A percentile compares a stretch with the other conserved stretches of the same genome.
Evolutionary conservation across 768 basidiomycete genomes (phyloP).

Genomic region (Suillus clintonianus): DNA sequence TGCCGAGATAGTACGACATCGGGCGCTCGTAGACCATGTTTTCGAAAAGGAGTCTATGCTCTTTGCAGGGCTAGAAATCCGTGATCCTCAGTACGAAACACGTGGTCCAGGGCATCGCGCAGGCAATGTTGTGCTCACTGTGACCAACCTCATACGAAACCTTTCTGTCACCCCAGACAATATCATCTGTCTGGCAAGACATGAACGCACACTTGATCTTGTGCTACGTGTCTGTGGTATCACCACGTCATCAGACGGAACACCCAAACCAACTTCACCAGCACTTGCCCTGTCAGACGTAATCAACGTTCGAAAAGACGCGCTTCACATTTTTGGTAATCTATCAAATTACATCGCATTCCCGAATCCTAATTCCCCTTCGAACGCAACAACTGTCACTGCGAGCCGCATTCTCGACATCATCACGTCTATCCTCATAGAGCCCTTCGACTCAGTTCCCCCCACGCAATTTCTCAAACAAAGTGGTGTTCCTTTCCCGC

Average conservation of each 20-base stretch:
- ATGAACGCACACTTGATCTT: conserved; percentile 63
- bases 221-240: conserved; percentile 70
- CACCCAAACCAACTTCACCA: conserved; percentile 48
- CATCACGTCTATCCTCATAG: conserved; percentile 74
- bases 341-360: conserved; percentile 57
- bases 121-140: conserved; percentile 63
- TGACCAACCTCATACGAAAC: conserved; percentile 85
- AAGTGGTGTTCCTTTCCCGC: conserved; percentile 44
- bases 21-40: conserved; percentile 59
- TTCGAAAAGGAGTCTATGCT: conserved; percentile 58
- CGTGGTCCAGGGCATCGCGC: conserved; percentile 63
- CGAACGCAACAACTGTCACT: conserved; percentile 46
- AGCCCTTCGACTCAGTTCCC: conserved; percentile 64
- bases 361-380: conserved; percentile 37
- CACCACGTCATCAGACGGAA: conserved; percentile 32
- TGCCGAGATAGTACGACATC: conserved; percentile 57
- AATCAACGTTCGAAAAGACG: conserved; percentile 75
- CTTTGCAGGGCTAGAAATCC: conserved; percentile 54
- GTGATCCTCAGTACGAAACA: conserved; percentile 23
- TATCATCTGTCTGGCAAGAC: conserved; percentile 59
- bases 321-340: conserved; percentile 66
- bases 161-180: conserved; percentile 79
- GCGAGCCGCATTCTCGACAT: conserved; percentile 64
- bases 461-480: conserved; percentile 63
- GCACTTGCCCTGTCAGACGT: conserved; percentile 72